Conservation (phyloP, 2,329 filamentous ascomycete species). For the Verticillium alfalfae region DNA sequence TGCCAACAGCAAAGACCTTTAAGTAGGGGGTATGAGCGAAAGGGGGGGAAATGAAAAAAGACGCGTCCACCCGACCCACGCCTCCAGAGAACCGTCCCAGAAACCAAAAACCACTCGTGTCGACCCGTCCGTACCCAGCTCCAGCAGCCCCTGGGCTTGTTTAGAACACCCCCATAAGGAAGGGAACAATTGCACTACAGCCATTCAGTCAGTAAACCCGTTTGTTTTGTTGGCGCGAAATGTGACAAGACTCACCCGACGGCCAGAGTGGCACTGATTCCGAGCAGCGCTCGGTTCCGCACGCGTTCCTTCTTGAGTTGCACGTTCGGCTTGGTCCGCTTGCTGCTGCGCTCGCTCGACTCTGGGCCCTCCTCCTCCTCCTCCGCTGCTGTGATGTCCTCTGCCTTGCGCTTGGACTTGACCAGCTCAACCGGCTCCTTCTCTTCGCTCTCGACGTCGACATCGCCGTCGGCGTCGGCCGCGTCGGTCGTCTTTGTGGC, state of each 20-base stretch:
- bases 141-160: background rate
- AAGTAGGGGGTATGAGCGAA: constrained; percentile 6
- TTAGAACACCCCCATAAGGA: constrained; percentile 46
- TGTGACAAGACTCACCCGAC: constrained; percentile 71
- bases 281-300: constrained; percentile 77
- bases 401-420: constrained; percentile 67
- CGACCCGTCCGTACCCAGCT: background rate
- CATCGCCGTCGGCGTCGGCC: constrained; percentile 25
- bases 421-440: constrained; percentile 26
- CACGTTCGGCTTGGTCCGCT: constrained; percentile 76
- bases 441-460: constrained; percentile 24
- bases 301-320: constrained; percentile 82
- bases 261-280: constrained; percentile 79
- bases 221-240: background rate
- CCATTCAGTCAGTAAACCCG: constrained; percentile 6
- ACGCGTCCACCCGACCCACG: constrained; percentile 4
- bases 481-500: constrained; percentile 31
- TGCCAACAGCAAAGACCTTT: background rate
- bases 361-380: constrained; percentile 43
- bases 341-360: constrained; percentile 43
- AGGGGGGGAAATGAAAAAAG: constrained; percentile 6
- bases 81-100: constrained; percentile 3
- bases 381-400: constrained; percentile 64
- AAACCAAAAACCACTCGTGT: constrained; percentile 3
- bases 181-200: constrained; percentile 40